Base-by-base conservation (phyloP, 106 monocot species). In the Hemerocallis citrina region DNA sequence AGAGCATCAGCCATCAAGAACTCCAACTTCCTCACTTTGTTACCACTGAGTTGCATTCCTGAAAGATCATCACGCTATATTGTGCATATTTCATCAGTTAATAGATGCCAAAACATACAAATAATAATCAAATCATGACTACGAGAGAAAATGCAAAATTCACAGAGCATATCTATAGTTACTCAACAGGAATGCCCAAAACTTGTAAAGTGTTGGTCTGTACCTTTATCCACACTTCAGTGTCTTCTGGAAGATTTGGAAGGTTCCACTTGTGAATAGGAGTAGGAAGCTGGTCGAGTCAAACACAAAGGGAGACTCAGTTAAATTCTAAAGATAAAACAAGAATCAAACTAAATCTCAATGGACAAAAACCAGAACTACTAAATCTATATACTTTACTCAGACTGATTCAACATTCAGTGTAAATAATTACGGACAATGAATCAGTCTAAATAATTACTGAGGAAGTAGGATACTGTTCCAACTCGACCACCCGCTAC, bases 161-260 rank as follows among this genome's bases (percentile, higher is more conserved):
- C 33, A 27, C 0, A 28, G 16, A 6, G 2, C 29, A 54, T 24
- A 37, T 24, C 1, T 7, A 30, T 54, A 17, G 17, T 16, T 7
- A 32, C 30, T 27, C 27, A 52, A 24, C 16, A 47, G 62, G 3
- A 62, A 37, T 55, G 4, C 17, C 16, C 38, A 34, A 41, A 1
- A 56, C n/a, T n/a, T n/a, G n/a, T n/a, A n/a, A n/a, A n/a, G n/a
- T n/a, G 2, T 34, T 17, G 16, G 56, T 34, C 23, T 33, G 27
- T 31, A 96, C 95, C 95, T 96, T 96, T 57, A 96, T 90, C 90
- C 90, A 96, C 15, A 96, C 78, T 74, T 96, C 95, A 36, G 90
- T 90, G 21, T 72, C 70, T 17, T 79, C 74, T 2, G 95, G 90
- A 22, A 96, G 76, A 57, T 87, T 77, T 30, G 95, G 95, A 50